phyloP scores from a whole-genome alignment of 495 filamentous ascomycete species.

The Penicillium coffeae region DNA sequence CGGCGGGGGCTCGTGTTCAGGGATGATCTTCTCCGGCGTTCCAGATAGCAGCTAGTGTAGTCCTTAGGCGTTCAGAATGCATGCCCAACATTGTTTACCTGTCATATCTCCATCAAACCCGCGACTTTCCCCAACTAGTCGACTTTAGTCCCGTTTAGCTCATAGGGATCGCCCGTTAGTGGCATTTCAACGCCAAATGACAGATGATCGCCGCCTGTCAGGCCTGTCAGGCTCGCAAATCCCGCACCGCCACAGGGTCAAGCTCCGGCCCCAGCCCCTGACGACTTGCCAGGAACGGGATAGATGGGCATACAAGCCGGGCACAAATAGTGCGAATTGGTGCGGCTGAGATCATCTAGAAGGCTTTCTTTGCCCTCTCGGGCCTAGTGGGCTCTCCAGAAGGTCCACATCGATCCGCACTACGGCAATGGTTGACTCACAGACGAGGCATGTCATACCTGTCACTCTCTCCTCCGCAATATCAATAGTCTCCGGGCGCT shows the following conservation, averaged over 20 bases:
- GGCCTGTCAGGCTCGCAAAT: constrained; percentile 25
- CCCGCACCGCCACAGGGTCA: constrained; percentile 27
- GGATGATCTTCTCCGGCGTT: constrained; percentile 12
- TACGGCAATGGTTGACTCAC: too few species aligned
- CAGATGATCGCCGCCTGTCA: constrained; percentile 17
- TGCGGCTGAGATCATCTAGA: not conserved
- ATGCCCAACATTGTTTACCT: not conserved
- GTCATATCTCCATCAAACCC: not conserved
- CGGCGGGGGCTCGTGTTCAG: constrained; percentile 6
- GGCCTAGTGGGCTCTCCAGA: not conserved
- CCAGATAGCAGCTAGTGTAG: constrained; percentile 6
- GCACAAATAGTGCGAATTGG: too few species aligned
- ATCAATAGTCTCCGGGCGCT: too few species aligned
- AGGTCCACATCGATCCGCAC: not conserved
- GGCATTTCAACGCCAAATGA: constrained; percentile 10
- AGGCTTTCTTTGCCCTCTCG: too few species aligned
- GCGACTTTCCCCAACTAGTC: not conserved
- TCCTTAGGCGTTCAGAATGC: not conserved
- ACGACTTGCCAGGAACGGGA: constrained; percentile 17
- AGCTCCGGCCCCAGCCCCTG: constrained; percentile 6
- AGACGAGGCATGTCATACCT: not conserved
- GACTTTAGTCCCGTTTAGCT: not conserved
- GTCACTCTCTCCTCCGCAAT: not conserved
- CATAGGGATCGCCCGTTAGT: constrained; percentile 11
- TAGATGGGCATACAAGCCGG: not conserved